Conservation (phyloP, 116 monocot genomes). For the Zostera marina region DNA sequence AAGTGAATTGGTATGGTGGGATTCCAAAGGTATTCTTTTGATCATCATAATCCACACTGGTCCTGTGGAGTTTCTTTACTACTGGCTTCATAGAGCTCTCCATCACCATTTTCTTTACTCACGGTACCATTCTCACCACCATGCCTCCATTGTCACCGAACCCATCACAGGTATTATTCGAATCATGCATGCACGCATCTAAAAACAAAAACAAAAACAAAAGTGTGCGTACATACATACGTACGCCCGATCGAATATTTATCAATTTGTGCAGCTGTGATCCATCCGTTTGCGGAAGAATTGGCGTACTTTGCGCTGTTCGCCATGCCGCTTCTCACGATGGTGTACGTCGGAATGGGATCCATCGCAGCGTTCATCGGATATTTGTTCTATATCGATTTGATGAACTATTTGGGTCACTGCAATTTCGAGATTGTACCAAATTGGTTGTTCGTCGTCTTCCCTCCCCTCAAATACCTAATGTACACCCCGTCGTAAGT, state of each 20-base stretch:
- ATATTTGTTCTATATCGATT: slow-evolving; percentile 59
- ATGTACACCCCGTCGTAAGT: slow-evolving; percentile 94
- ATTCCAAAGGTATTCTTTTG: slow-evolving; percentile 31
- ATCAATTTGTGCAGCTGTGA: slow-evolving; percentile 39
- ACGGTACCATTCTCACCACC: slow-evolving; percentile 94
- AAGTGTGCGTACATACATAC: too few species aligned
- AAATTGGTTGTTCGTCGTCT: slow-evolving; percentile 34
- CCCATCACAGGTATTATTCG: slow-evolving; percentile 68
- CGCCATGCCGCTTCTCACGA: slow-evolving; percentile 27
- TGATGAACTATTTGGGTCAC: slow-evolving; percentile 90
- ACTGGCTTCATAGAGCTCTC: slow-evolving; percentile 82
- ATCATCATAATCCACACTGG: slow-evolving; percentile 34
- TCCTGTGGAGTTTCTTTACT: slow-evolving; percentile 92
- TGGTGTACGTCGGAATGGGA: slow-evolving; percentile 14
- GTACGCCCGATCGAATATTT: too few species aligned
- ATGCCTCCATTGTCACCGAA: slow-evolving; percentile 83
- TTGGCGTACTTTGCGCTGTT: slow-evolving; percentile 51
- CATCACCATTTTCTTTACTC: slow-evolving; percentile 91
- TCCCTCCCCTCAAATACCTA: slow-evolving; percentile 22
- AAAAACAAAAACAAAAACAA: too few species aligned
- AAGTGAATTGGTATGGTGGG: slow-evolving; percentile 28
- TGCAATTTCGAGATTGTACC: slow-evolving; percentile 91
- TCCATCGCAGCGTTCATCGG: slow-evolving; percentile 8
- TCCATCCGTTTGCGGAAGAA: slow-evolving; percentile 81
- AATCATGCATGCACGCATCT: background rate